Evolutionary conservation across 2,329 filamentous ascomycete genomes (phyloP).

Genomic region (Pseudogymnoascus sp.): DNA sequence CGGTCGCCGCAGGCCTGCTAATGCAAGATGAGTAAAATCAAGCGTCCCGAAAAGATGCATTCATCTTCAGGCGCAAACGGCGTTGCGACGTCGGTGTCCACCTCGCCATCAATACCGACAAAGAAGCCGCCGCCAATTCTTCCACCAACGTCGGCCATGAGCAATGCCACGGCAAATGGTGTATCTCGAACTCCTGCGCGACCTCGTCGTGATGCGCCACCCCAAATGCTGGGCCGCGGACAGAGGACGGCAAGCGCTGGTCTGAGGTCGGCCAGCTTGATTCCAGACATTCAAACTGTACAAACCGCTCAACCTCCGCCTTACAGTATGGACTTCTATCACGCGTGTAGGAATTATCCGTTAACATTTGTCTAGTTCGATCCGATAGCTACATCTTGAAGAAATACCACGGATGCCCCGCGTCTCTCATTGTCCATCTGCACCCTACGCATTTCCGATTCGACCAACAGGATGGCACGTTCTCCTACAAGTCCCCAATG

Average conservation of each 20-base stretch:
- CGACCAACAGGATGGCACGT: constrained; percentile 88
- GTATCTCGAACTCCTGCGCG: constrained; percentile 47
- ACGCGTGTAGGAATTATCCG: constrained; percentile 13
- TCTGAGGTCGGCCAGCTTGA: constrained; percentile 40
- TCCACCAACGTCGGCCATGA: constrained; percentile 41
- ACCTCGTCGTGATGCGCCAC: constrained; percentile 47
- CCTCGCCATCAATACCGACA: constrained; percentile 44
- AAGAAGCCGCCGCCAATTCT: constrained; percentile 47
- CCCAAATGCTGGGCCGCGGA: constrained; percentile 37
- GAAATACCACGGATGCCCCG: constrained; percentile 64
- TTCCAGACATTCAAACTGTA: constrained; percentile 33
- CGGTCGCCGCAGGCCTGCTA: constrained; percentile 4
- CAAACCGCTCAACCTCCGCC: constrained; percentile 40
- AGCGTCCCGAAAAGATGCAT: constrained; percentile 8
- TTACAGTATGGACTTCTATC: constrained; percentile 36
- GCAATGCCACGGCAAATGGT: constrained; percentile 31
- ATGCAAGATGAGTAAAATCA: constrained; percentile 10
- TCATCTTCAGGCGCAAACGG: constrained; percentile 6
- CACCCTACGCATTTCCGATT: constrained; percentile 83
- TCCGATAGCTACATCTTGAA: constrained; percentile 72
- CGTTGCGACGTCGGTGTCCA: constrained; percentile 17
- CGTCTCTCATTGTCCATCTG: constrained; percentile 80
- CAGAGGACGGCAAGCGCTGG: constrained; percentile 43
- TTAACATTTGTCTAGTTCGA: constrained; percentile 46
- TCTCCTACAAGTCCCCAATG: constrained; percentile 90